phyloP scores from a whole-genome alignment of 208 protist species.

The Acanthamoeba castellanii region DNA sequence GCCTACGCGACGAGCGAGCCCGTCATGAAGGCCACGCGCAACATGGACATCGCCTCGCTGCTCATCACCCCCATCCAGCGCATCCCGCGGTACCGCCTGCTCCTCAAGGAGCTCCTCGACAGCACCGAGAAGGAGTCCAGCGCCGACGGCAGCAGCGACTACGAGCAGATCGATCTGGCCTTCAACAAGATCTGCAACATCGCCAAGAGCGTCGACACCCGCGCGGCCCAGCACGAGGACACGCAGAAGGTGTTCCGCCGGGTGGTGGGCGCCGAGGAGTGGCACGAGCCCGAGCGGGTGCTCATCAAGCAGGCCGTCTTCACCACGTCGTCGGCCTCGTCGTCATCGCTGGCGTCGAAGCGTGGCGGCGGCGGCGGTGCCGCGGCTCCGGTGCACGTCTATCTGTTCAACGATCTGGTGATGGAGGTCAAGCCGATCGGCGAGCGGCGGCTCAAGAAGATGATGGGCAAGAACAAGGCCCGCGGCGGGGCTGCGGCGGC shows the following conservation, averaged over 20 bases:
- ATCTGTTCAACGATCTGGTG: slow-evolving; percentile 63
- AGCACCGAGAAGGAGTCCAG: slow-evolving; percentile 26
- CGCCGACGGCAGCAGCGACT: slow-evolving; percentile 1
- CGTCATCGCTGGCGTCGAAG: background rate
- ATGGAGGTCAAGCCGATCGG: slow-evolving; percentile 57
- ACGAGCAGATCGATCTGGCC: slow-evolving; percentile 38
- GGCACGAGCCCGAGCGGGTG: background rate
- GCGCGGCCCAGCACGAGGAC: slow-evolving; percentile 40
- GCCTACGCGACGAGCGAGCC: slow-evolving; percentile 23
- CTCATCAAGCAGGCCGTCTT: slow-evolving; percentile 55
- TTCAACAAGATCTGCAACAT: slow-evolving; percentile 74
- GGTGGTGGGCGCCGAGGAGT: slow-evolving; percentile 26
- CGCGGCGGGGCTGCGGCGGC: background rate
- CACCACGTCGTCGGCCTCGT: background rate
- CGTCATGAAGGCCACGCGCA: slow-evolving; percentile 45
- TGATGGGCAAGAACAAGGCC: slow-evolving; percentile 10
- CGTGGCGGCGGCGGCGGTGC: slow-evolving; percentile 20
- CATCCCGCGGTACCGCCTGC: slow-evolving; percentile 54
- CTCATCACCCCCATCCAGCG: slow-evolving; percentile 72
- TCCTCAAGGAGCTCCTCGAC: slow-evolving; percentile 68
- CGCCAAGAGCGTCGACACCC: slow-evolving; percentile 45
- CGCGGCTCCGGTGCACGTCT: background rate
- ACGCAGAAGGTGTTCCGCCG: slow-evolving; percentile 52
- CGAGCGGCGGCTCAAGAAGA: slow-evolving; percentile 56
- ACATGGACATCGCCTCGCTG: slow-evolving; percentile 34